Evolutionary conservation across 345 rosid genomes (phyloP).

Genomic region (Ceriops tagal): DNA sequence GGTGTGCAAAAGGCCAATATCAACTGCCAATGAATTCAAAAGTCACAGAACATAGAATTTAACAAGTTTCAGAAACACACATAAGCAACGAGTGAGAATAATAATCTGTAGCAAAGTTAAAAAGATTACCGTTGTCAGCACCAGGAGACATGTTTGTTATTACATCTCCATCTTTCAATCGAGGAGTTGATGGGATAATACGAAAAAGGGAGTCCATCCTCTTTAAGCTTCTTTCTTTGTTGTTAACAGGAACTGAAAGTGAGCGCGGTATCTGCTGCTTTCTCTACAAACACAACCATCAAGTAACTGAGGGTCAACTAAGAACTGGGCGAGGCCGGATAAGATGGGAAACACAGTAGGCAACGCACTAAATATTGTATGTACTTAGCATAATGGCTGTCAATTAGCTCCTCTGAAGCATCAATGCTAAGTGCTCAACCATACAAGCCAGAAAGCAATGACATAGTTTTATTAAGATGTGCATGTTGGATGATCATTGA

Average conservation of each 20-base stretch:
- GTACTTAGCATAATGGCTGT: neutral
- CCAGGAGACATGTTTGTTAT: slow-evolving; percentile 35
- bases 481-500: neutral
- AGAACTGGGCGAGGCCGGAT: neutral
- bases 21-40: neutral
- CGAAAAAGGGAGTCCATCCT: slow-evolving; percentile 92
- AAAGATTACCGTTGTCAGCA: slow-evolving; percentile 40
- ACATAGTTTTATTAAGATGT: neutral
- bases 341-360: neutral
- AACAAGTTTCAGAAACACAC: neutral
- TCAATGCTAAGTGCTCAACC: neutral
- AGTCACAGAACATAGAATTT: neutral
- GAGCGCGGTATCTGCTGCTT: slow-evolving; percentile 63
- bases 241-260: slow-evolving; percentile 70
- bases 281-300: slow-evolving; percentile 42
- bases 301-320: neutral
- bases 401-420: neutral
- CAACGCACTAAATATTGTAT: neutral
- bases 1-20: neutral
- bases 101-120: neutral
- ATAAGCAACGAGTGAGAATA: neutral
- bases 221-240: slow-evolving; percentile 58
- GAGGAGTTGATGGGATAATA: slow-evolving; percentile 77
- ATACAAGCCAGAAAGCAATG: neutral
- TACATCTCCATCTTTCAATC: slow-evolving; percentile 57